Conservation (phyloP, 208 protist species). For the Wallacemonas collosoma region DNA sequence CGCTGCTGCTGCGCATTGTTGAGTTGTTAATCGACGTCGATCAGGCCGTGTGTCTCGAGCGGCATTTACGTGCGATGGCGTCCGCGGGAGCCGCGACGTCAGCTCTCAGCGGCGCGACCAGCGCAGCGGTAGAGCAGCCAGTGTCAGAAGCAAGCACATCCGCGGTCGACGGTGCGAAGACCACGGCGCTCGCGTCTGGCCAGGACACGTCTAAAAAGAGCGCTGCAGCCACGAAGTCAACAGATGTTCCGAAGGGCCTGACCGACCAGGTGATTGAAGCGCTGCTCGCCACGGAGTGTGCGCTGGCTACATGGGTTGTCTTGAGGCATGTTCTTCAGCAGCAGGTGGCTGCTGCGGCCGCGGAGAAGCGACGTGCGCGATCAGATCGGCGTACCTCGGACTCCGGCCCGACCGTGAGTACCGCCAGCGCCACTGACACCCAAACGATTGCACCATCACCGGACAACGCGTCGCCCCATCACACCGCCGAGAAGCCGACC, state of each 20-base stretch:
- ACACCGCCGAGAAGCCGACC: no score
- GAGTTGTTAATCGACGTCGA: slow-evolving; percentile 53
- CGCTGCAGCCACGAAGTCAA: no score
- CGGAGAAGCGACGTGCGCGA: slow-evolving; percentile 17
- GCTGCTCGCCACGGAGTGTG: slow-evolving; percentile 42
- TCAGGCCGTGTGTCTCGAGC: slow-evolving; percentile 28
- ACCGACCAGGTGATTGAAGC: slow-evolving; percentile 39
- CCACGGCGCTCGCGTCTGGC: background rate
- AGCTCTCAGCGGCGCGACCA: background rate
- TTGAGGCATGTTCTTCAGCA: slow-evolving; percentile 56
- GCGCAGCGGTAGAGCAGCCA: slow-evolving; percentile 4
- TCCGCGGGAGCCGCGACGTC: slow-evolving; percentile 1
- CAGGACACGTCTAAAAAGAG: background rate
- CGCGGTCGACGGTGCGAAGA: background rate
- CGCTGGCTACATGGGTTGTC: slow-evolving; percentile 72
- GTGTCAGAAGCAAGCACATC: no score
- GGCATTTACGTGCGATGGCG: background rate
- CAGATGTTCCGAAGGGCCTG: background rate
- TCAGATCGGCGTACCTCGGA: slow-evolving; percentile 3
- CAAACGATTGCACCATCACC: no score
- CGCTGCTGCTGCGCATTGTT: slow-evolving; percentile 53
- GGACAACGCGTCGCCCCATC: no score
- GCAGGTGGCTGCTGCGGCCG: slow-evolving; percentile 28
- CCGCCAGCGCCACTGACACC: no score
- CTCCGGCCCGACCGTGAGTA: background rate